phyloP scores from a whole-genome alignment of 148 eudicot species.

The Rhododendron ferrugineum region DNA sequence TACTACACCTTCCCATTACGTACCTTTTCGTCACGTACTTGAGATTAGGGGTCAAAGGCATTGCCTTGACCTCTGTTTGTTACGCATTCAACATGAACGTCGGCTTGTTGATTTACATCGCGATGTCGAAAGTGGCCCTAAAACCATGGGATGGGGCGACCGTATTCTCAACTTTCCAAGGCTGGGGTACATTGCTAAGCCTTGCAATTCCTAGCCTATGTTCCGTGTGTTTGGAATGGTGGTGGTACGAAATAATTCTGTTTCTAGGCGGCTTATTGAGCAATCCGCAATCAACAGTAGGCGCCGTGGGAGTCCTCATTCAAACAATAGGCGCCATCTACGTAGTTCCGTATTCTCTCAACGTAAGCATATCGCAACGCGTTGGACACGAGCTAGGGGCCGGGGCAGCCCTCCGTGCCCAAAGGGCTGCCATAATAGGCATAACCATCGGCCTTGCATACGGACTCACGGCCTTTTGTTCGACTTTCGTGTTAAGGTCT shows the following conservation, averaged over 20 bases:
- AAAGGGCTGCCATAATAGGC: slow-evolving; percentile 49
- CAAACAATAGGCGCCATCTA: slow-evolving; percentile 75
- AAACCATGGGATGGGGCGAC: slow-evolving; percentile 68
- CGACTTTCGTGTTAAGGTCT: slow-evolving; percentile 30
- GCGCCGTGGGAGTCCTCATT: slow-evolving; percentile 77
- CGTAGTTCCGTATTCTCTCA: slow-evolving; percentile 56
- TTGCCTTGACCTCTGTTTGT: slow-evolving; percentile 64
- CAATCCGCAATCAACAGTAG: slow-evolving; percentile 63
- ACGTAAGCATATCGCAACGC: slow-evolving; percentile 64
- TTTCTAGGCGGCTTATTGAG: slow-evolving; percentile 66
- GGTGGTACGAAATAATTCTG: slow-evolving; percentile 93
- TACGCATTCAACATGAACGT: slow-evolving; percentile 54
- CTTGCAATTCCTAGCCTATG: slow-evolving; percentile 62
- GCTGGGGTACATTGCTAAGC: slow-evolving; percentile 60
- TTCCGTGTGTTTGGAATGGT: slow-evolving; percentile 90
- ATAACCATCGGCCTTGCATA: slow-evolving; percentile 25
- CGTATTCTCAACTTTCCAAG: slow-evolving; percentile 41
- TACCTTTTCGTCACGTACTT: slow-evolving; percentile 47
- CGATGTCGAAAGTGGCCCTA: slow-evolving; percentile 22
- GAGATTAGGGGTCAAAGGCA: slow-evolving; percentile 62
- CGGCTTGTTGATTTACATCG: slow-evolving; percentile 49
- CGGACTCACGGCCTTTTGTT: slow-evolving; percentile 45
- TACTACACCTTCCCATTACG: slow-evolving; percentile 63
- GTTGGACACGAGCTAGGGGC: slow-evolving; percentile 84
- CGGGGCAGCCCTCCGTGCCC: slow-evolving; percentile 48